Evolutionary conservation across 768 basidiomycete genomes (phyloP).

Genomic region (Pluteus cervinus): DNA sequence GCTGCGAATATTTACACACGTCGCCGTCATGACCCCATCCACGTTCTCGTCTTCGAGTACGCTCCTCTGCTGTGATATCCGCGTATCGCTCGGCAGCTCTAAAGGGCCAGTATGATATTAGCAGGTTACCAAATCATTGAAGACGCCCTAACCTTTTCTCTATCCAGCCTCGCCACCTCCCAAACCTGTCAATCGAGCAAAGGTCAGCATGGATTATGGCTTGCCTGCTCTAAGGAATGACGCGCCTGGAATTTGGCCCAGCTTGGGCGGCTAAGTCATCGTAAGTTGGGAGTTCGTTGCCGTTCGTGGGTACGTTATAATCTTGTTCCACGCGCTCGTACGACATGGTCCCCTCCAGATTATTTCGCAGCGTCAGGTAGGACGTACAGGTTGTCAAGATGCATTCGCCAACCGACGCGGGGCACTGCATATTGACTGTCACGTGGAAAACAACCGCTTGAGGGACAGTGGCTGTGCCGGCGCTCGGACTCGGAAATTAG

Average conservation of each 20-base stretch:
- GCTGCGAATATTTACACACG: slow-evolving; percentile 13
- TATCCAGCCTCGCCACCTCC: slow-evolving; percentile 83
- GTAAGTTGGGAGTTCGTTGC: slow-evolving; percentile 71
- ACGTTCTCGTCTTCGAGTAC: slow-evolving; percentile 47
- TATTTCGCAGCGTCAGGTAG: slow-evolving; percentile 4
- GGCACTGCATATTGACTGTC: slow-evolving; percentile 11
- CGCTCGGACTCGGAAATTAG: no score
- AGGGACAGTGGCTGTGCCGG: no score
- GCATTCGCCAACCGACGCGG: background rate
- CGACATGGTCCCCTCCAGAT: no score
- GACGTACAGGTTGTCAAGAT: slow-evolving; percentile 1
- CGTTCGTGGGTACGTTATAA: slow-evolving; percentile 15
- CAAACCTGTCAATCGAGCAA: slow-evolving; percentile 46
- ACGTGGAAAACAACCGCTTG: no score
- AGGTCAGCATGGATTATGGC: slow-evolving; percentile 4
- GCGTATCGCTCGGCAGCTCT: slow-evolving; percentile 83
- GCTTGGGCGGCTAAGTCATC: slow-evolving; percentile 71
- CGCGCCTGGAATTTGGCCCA: slow-evolving; percentile 77
- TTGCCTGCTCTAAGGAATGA: background rate
- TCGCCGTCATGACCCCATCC: slow-evolving; percentile 62
- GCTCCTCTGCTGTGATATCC: slow-evolving; percentile 56
- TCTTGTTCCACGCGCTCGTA: slow-evolving; percentile 57
- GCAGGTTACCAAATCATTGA: slow-evolving; percentile 2
- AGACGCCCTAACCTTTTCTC: slow-evolving; percentile 64
- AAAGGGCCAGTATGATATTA: slow-evolving; percentile 7